Evolutionary conservation across 1,139 yeast species (phyloP), one percentile per base, ranked within the genome.

Genomic region (Diutina rugosa): DNA sequence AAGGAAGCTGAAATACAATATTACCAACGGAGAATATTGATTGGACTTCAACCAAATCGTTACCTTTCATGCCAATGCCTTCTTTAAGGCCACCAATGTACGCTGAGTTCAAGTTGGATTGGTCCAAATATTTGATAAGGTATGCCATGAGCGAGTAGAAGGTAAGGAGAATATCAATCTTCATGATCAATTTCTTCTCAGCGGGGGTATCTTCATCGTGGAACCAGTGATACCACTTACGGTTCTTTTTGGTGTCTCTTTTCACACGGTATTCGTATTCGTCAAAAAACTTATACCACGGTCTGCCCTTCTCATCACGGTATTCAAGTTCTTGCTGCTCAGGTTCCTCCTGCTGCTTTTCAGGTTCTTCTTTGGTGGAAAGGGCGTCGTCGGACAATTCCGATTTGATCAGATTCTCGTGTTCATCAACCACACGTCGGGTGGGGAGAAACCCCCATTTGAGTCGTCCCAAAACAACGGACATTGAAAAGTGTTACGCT

Each of bases 101-200:
- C n/a, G 90, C 90, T 64, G 82, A 83, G 57, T 81, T 79, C 56
- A 82, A 71, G 63, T 79, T 80, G 54, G 82, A 74, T 58, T 79
- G 79, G 65, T 86, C 91, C 56, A 86, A 71, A 58, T 82, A 82
- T 64, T 85, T 85, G 55, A 83, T 84, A 87, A 89, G 86, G 67
- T 84, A 85, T 26, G 84, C 81, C 69, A 82, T 69, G 62, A 84
- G 72, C 44, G 86, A 77, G 65, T 81, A 85, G 49, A 81, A 68
- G 4, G 86, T 79, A 60, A 86, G 72, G 52, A 84, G 64, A 12
- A 84, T 58, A 64, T 87, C 95, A 56, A 86, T 68, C 65, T 87
- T 87, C 65, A 79, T 67, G 55, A 87, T 72, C 56, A 86, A 71
- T 54, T 62, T 78, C 67, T 71, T 81, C 81, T 76, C 79, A 14